These are phyloP conservation scores for Wickerhamomyces sp. DNA, from an alignment of 1,139 yeast species.

Conservation along the genomic window DNA sequence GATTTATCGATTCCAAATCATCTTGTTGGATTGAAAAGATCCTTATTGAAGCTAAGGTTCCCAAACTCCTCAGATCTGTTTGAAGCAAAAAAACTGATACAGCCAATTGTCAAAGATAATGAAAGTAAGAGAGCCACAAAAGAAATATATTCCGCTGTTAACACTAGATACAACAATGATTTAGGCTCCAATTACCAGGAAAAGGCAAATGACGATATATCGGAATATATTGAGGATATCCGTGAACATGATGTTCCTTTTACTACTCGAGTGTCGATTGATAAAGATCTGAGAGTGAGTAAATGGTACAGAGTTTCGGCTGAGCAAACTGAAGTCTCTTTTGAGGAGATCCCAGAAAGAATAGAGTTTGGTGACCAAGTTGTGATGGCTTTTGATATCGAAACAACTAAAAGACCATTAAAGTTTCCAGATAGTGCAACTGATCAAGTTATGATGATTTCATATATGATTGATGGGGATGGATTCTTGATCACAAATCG, in stretches of 20 bases:
- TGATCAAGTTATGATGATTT: conserved; percentile 99
- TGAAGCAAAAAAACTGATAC: conserved; percentile 62
- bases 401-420: conserved; percentile 93
- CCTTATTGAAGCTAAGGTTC: conserved; percentile 64
- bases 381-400: conserved; percentile 94
- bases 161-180: conserved; percentile 35
- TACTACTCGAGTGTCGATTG: conserved; percentile 93
- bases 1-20: conserved; percentile 83
- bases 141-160: conserved; percentile 60
- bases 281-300: conserved; percentile 80
- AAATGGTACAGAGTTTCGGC: conserved; percentile 90
- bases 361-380: conserved; percentile 98
- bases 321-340: conserved; percentile 46
- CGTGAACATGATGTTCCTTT: conserved; percentile 96
- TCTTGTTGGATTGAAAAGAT: conserved; percentile 67
- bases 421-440: conserved; percentile 90
- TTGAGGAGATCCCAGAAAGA: conserved; percentile 64
- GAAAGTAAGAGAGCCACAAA: conserved; percentile 59
- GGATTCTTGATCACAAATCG: conserved; percentile 92
- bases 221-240: conserved; percentile 68
- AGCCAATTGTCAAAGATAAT: conserved; percentile 70
- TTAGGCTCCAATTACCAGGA: conserved; percentile 17
- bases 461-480: conserved; percentile 98
- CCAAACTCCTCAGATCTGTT: conserved; percentile 72
- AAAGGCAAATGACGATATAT: conserved; percentile 34